phyloP scores from a whole-genome alignment of 2,329 filamentous ascomycete genomes.

The Aspergillus flavus region DNA sequence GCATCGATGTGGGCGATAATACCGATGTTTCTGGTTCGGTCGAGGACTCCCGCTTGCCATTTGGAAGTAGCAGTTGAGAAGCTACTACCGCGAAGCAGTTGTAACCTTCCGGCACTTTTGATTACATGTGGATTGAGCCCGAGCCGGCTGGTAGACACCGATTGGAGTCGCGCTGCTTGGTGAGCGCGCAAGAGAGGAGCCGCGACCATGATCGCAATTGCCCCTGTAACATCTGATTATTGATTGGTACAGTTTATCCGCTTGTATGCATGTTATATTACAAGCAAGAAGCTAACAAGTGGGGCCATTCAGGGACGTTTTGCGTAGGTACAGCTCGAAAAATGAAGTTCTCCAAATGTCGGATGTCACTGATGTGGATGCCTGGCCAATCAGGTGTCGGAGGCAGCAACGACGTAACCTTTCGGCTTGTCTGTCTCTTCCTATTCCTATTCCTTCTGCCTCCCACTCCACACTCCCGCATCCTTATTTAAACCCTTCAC shows the following conservation, averaged over 20 bases:
- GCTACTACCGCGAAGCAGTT: slow-evolving; percentile 13
- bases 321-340: background rate
- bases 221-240: slow-evolving; percentile 9
- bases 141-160: slow-evolving; percentile 10
- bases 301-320: background rate
- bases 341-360: slow-evolving; percentile 13
- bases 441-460: background rate
- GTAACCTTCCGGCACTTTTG: background rate
- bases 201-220: slow-evolving; percentile 31
- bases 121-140: background rate
- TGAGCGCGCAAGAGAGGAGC: slow-evolving; percentile 33
- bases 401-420: slow-evolving; percentile 25
- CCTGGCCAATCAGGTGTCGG: slow-evolving; percentile 24
- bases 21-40: slow-evolving; percentile 86
- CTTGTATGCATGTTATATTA: background rate
- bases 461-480: background rate
- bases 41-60: slow-evolving; percentile 42
- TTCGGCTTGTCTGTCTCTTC: slow-evolving; percentile 7
- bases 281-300: background rate
- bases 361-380: slow-evolving; percentile 15
- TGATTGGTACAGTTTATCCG: background rate
- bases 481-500: background rate
- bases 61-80: slow-evolving; percentile 33
- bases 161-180: slow-evolving; percentile 24
- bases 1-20: slow-evolving; percentile 99